A percentile compares a stretch with the other conserved stretches of the same genome.
Conservation (phyloP, 1,139 yeast genomes). For the Blastobotrys indianensis region DNA sequence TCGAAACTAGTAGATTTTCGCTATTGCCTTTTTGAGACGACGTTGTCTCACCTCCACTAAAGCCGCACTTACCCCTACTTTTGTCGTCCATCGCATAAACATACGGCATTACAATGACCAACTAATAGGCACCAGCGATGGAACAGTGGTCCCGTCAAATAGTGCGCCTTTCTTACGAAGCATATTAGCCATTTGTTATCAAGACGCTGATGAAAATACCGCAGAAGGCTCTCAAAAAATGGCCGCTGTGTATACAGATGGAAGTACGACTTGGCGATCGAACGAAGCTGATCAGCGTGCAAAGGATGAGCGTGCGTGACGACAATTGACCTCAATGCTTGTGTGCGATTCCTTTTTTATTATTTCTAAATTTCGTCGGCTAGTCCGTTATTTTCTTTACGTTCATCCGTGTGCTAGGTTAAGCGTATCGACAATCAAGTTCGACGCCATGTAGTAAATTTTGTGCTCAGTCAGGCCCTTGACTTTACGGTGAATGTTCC, state of each 20-base stretch:
- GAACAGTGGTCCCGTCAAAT: no score
- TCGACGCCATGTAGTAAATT: slow-evolving; percentile 15
- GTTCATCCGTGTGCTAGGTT: slow-evolving; percentile 17
- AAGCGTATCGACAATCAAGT: slow-evolving; percentile 18
- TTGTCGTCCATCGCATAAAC: no score
- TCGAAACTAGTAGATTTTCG: no score
- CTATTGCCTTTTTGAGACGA: no score
- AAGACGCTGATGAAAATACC: slow-evolving; percentile 35
- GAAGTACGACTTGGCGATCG: slow-evolving; percentile 36
- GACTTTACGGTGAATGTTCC: slow-evolving; percentile 32
- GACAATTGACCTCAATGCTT: no score
- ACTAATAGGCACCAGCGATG: no score
- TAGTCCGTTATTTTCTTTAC: background rate
- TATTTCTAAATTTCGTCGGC: background rate
- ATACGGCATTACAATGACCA: no score
- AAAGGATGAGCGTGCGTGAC: no score
- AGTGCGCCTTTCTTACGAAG: slow-evolving; percentile 37
- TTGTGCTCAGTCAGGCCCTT: slow-evolving; percentile 26
- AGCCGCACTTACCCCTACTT: no score
- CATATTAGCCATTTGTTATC: slow-evolving; percentile 39
- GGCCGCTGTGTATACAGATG: slow-evolving; percentile 34
- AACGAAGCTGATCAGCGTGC: slow-evolving; percentile 20
- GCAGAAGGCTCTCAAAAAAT: slow-evolving; percentile 28
- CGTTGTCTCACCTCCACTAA: no score
- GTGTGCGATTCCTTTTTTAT: no score